Evolutionary conservation across 805 yeast genomes (phyloP), one percentile per base, ranked within the genome.

Genomic region (Candida xiaguanensis): DNA sequence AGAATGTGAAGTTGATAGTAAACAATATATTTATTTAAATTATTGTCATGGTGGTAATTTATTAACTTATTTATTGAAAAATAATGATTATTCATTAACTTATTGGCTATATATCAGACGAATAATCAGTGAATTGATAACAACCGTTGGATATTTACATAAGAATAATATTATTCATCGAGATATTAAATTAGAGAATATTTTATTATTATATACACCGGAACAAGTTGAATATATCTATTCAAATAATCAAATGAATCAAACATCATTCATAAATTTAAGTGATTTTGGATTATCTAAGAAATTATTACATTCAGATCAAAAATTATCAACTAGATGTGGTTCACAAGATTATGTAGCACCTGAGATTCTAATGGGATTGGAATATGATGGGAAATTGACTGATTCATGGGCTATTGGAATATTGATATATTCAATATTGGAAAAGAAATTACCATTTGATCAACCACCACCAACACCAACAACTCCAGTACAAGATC

Each of bases 261-360:
- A 25, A 15, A 24, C 39, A 6, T 32, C 38, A 8, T 39, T 70
- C 74, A 36, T 44, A 80, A 13, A 77, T 80, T 2, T 80, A 78
- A 82, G 95, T 0, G 99, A 93, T 66, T 83, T 93, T 61, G 99
- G 99, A 0, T 72, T 93, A 19, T 82, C 95, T 8, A 81, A 88
- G 50, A 66, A 71, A 36, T 73, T 91, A 17, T 78, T 74, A 36
- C 74, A 78, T 1, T 71, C 66, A 1, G 67, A 76, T 47, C 85
- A 88, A 18, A 50, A 82, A 41, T 70, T 95, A 18, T 74, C 85
- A 2, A 91, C 98, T 1, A 65, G 98, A 44, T 93, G 99, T 59
- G 99, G 99, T 0, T 86, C 96, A 1, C 96, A 87, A 46, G 99
- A 93, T 57, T 93, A 93, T 52, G 95, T 93, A 5, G 83, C 96